Evolutionary conservation across 345 rosid species (phyloP).

Genomic region (Rhodomyrtus tomentosa): DNA sequence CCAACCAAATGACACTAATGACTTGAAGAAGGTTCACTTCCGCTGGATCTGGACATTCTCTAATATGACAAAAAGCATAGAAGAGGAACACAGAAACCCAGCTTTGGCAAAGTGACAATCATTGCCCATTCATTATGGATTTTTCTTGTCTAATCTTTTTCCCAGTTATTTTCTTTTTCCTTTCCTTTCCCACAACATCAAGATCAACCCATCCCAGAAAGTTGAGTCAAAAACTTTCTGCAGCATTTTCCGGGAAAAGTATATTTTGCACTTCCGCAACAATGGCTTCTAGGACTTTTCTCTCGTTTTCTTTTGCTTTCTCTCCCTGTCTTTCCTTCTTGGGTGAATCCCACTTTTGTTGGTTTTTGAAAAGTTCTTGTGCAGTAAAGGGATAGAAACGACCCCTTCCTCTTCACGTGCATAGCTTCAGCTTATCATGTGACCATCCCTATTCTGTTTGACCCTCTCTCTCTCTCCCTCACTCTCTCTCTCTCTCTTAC

Average conservation of each 20-base stretch:
- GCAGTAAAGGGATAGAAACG: background rate
- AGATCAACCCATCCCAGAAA: background rate
- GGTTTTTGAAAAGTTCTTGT: too few relatives aligned
- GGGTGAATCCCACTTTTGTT: background rate
- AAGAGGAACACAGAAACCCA: background rate
- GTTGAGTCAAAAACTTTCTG: background rate
- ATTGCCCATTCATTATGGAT: background rate
- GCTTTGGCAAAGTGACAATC: background rate
- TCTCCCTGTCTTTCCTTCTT: background rate
- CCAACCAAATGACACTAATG: background rate
- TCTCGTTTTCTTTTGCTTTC: background rate
- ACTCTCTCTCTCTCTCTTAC: background rate
- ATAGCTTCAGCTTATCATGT: constrained; percentile 17
- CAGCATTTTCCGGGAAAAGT: background rate
- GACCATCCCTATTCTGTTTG: background rate
- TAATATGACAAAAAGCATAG: background rate
- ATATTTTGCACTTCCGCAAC: background rate
- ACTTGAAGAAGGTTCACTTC: background rate
- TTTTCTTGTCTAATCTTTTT: background rate
- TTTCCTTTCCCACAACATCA: background rate
- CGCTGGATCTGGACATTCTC: background rate
- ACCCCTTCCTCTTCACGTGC: constrained; percentile 15
- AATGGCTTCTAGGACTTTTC: background rate
- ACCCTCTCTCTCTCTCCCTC: background rate
- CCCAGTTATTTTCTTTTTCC: background rate